Base-by-base conservation (phyloP, 2,329 filamentous ascomycete genomes). In the Monosporascus sp. region DNA sequence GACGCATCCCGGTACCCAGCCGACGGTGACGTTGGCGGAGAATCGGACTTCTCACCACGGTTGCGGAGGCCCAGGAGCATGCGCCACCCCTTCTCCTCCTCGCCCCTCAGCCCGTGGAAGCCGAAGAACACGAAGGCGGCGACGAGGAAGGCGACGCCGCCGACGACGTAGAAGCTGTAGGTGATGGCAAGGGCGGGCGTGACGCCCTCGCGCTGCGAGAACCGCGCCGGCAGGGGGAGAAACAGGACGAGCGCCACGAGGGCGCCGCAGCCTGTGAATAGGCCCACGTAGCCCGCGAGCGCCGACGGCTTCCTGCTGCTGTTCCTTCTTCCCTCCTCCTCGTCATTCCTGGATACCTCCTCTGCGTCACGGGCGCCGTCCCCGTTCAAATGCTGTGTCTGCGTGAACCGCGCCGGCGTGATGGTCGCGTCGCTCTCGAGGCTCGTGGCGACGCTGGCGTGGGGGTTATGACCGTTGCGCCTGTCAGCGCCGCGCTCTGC, bases 241-340 rank as follows among this genome's bases (percentile, higher is more conserved):
- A 99, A 97, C 36, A 94, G 65, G 0, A 78, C 72, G 31, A 99
- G 76, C 11, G 94, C 91, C 5, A 99, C 79, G 5, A 99, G 79
- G 16, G 94, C 94, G 56, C 94, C 94, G 63, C 90, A 90, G 24
- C 94, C 94, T 7, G 94, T 96, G 67, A 95, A 96, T 54, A 96
- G 77, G 5, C 94, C 94, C 5, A 99, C 94, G 49, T 92, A 85
- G 0, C 94, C 94, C 17, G 94, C 93, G 26, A 99, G 80, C 19
- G 77, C 76, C 1, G 80, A 78, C 2, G 82, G 78, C 57, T 80
- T 80, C n/a, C 72, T 71, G 17, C 62, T 60, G 27, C 52, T 62
- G n/a, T 54, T 46, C 60, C 67, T 61, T 59, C 64, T 40, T 57
- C 59, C 44, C 48, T 50, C 49, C 46, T 59, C 50, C 26, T 56